Evolutionary conservation across 345 rosid genomes (phyloP), one percentile per base, ranked within the genome.

Genomic region (Laguncularia racemosa): DNA sequence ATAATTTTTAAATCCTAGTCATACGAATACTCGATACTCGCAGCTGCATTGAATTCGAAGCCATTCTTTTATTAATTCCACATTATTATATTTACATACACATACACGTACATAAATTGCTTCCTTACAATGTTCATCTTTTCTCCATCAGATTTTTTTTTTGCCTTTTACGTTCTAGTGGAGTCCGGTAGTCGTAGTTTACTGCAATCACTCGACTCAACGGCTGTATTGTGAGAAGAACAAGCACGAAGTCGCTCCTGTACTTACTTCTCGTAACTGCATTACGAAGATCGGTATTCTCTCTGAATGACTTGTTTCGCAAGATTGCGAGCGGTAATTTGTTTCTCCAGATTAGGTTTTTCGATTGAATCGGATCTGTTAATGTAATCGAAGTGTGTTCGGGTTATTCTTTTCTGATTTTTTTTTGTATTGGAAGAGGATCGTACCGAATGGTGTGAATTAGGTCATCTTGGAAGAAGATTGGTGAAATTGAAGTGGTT

Each of bases 221-320:
- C 40, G 6, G 6, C 40, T 33, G 9, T 33, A 33, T 6, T 33
- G 40, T 33, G 13, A 67, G 75, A 0, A 33, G 64, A 5, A 10
- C 54, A 3, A 38, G n/a, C 5, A 13, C 55, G 2, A 14, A 47
- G 18, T 12, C 48, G 14, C 40, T 33, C 10, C 40, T 0, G 10
- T 33, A 33, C 45, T 2, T 44, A 48, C 23, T 44, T 19, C 47
- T 20, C 10, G 58, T 20, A 14, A 20, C 21, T 38, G 43, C 16
- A 13, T 45, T n/a, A 44, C 50, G 49, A 33, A 20, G 19, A 48
- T 21, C 33, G 46, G 14, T 46, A 19, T 57, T 52, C 56, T 55
- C 53, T 33, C 52, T 59, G 61, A 48, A 52, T 61, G 60, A 48
- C 48, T 55, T 20, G 71, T 40, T 66, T 58, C 20, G 53, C 52